Evolutionary conservation across 2,329 filamentous ascomycete species (phyloP), one percentile per base, ranked within the genome.

Genomic region (Aspergillus sergii): DNA sequence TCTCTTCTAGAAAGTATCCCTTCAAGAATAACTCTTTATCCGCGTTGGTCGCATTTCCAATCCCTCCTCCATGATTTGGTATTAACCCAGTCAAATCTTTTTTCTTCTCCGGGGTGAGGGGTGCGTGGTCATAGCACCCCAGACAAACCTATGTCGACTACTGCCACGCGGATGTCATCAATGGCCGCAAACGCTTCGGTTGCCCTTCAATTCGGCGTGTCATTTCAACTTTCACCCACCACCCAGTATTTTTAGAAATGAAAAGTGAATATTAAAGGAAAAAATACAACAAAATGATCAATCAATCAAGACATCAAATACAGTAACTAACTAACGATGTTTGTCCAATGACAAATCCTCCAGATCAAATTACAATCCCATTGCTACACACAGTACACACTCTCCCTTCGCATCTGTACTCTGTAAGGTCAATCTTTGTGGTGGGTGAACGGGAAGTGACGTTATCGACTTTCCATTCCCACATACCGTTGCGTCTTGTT

Each of bases 161-260:
- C 12, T 23, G n/a, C 51, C 51, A 55, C 51, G 32, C 12, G 6
- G 5, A 21, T 39, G 32, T 55, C n/a, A 21, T 39, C 51, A 55
- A 12, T 55, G 32, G 26, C 51, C 51, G 51, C 51, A 54, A 39
- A 55, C 51, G 51, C 51, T 55, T 55, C 32, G 34, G 34, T 36
- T 54, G 51, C n/a, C 51, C 48, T 28, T 51, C 14, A 19, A 30
- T 51, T 51, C 43, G 21, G n/a, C 43, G 43, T 46, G 43, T 46
- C 43, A 46, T 26, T 55, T 55, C 36, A n/a, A n/a, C 30, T 39
- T 39, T 28, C 34, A 16, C 34, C 34, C 34, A 36, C 34, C 51
- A 50, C 28, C 34, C 51, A 21, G 51, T 55, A 55, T 55, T 55
- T 55, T 55, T 55, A 55, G 51, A 55, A 55, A 34, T 34, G 32